Evolutionary conservation across 2,329 filamentous ascomycete species (phyloP), one percentile per base, ranked within the genome.

Genomic region (Xylariaceae sp.): DNA sequence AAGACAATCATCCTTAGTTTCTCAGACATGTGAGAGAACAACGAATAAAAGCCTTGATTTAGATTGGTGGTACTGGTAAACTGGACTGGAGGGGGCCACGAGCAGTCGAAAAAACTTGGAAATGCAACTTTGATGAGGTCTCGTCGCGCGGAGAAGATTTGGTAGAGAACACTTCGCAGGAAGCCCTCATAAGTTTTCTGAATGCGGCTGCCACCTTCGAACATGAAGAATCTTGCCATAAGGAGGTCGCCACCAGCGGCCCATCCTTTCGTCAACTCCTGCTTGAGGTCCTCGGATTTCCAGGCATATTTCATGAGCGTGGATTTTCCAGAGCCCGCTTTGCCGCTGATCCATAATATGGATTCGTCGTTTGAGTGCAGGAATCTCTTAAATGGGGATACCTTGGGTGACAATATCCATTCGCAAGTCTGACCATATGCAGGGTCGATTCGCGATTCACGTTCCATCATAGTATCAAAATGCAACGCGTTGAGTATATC

Each of bases 321-420:
- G 0, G 73, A 75, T 48, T 76, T 76, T 6, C 73, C 74, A 11
- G 71, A 71, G 15, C 73, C 73, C 0, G 73, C 67, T 42, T 73
- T 76, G 1, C 74, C 74, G 19, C 64, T 66, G 14, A 75, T 66
- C 66, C 70, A 73, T n/a, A 64, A 33, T 33, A 62, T 44, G 6
- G 61, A 55, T 12, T 63, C 61, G 1, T 58, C 45, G 22, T 27
- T 27, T 2, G 58, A 59, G 19, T 38, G 39, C 12, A 64, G 45
- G 22, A 61, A 62, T 12, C 50, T 35, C 7, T 46, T 57, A 22
- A 64, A 58, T 11, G 57, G 53, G 12, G 62, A 63, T 2, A 52
- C 53, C 17, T 44, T 57, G 11, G 52, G 59, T 18, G 53, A 60
- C 15, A 76, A 58, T 2, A 77, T 57, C 75, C 74, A 78, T 49